These are phyloP conservation scores for Talaromyces liani DNA, from an alignment of 495 filamentous ascomycete genomes.

Conservation along the genomic window DNA sequence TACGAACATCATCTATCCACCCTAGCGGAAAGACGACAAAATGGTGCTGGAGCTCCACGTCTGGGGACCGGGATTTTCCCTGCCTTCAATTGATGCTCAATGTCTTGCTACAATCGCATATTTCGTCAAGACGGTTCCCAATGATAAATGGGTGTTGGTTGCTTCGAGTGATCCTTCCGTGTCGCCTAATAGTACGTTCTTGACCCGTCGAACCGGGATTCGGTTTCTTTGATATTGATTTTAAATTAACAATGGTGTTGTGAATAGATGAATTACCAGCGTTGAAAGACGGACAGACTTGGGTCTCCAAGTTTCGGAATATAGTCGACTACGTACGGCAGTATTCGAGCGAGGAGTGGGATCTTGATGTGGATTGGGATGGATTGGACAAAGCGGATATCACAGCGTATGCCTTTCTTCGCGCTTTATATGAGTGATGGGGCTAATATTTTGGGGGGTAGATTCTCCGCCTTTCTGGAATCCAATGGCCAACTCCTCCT, in stretches of 20 bases:
- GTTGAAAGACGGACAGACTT: conserved; percentile 54
- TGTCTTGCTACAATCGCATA: conserved; percentile 74
- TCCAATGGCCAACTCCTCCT: conserved; percentile 59
- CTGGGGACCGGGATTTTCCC: conserved; percentile 81
- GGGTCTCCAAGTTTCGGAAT: conserved; percentile 62
- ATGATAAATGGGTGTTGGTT: conserved; percentile 64
- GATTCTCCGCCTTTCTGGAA: conserved; percentile 55
- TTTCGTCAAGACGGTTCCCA: conserved; percentile 48
- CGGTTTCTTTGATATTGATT: background rate
- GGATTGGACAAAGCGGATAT: conserved; percentile 43
- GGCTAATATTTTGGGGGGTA: conserved; percentile 11
- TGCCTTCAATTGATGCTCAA: conserved; percentile 87
- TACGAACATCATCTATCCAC: background rate
- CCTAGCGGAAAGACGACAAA: background rate
- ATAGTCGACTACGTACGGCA: conserved; percentile 65
- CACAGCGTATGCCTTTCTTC: conserved; percentile 37
- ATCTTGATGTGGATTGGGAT: conserved; percentile 44
- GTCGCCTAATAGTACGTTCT: conserved; percentile 65
- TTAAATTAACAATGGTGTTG: background rate
- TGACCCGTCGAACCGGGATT: background rate
- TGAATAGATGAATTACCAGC: conserved; percentile 65
- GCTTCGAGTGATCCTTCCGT: conserved; percentile 66
- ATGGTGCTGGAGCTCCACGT: conserved; percentile 69
- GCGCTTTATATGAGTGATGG: background rate
- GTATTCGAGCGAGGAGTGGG: conserved; percentile 43